phyloP scores from a whole-genome alignment of 768 basidiomycete genomes.

The Fomitopsis pulvina region DNA sequence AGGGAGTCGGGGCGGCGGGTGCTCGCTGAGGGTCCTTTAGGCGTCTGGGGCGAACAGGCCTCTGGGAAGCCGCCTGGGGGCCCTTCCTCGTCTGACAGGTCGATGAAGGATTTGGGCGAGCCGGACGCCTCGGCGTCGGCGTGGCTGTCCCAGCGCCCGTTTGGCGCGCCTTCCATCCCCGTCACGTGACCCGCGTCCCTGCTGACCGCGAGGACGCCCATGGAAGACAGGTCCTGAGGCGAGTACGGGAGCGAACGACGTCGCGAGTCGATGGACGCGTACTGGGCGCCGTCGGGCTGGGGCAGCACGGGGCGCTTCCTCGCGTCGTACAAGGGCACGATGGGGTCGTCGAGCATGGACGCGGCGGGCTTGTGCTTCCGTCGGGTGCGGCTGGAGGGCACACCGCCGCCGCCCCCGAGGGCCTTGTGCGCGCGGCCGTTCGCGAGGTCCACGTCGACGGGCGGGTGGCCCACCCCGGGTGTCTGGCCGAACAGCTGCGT shows the following conservation, averaged over 20 bases:
- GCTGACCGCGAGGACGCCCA: neutral
- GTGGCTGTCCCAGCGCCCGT: constrained; percentile 12
- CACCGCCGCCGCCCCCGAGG: neutral
- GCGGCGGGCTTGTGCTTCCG: constrained; percentile 19
- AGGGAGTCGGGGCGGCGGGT: constrained; percentile 10
- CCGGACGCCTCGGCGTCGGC: constrained; percentile 10
- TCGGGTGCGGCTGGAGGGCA: constrained; percentile 5
- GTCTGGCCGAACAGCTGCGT: constrained; percentile 74
- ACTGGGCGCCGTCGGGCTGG: constrained; percentile 25
- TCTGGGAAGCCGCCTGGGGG: constrained; percentile 27
- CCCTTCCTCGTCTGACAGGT: constrained; percentile 60
- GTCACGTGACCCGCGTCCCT: constrained; percentile 8
- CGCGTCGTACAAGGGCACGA: constrained; percentile 9
- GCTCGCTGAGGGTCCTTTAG: constrained; percentile 13
- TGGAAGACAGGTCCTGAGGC: constrained; percentile 35
- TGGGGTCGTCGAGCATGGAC: constrained; percentile 19
- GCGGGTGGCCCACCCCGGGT: constrained; percentile 27
- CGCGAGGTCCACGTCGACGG: constrained; percentile 11
- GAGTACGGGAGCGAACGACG: constrained; percentile 52
- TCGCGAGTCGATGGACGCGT: constrained; percentile 26
- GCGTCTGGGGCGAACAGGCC: constrained; percentile 24
- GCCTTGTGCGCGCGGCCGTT: constrained; percentile 14
- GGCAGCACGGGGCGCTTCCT: constrained; percentile 24
- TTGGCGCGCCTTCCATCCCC: constrained; percentile 18
- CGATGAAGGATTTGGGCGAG: constrained; percentile 51